These are phyloP conservation scores for Hypoxylon lienhwacheense DNA, from an alignment of 495 filamentous ascomycete genomes.

Conservation along the genomic window DNA sequence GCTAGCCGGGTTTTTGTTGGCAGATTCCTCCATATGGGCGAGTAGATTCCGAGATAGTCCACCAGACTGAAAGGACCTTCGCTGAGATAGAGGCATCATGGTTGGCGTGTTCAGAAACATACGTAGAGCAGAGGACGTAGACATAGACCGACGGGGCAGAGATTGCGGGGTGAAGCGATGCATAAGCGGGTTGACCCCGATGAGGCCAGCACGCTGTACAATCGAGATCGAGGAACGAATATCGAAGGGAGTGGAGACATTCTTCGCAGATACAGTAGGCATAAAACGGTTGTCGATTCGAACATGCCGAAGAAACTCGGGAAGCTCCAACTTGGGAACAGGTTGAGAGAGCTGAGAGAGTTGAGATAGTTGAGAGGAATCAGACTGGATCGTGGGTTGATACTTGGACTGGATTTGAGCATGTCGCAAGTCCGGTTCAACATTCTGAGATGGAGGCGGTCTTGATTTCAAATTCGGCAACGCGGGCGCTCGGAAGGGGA, in stretches of 20 bases:
- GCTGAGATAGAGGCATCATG: slow-evolving; percentile 30
- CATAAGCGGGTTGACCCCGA: slow-evolving; percentile 35
- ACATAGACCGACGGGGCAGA: slow-evolving; percentile 30
- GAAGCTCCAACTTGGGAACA: slow-evolving; percentile 37
- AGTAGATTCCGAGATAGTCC: slow-evolving; percentile 52
- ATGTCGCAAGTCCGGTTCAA: slow-evolving; percentile 16
- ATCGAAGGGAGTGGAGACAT: slow-evolving; percentile 35
- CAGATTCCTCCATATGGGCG: slow-evolving; percentile 71
- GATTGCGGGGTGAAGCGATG: slow-evolving; percentile 25
- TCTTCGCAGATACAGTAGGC: slow-evolving; percentile 16
- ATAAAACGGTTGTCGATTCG: slow-evolving; percentile 25
- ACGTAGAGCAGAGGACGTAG: slow-evolving; percentile 30
- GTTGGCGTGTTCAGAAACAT: slow-evolving; percentile 23
- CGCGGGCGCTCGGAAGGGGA: slow-evolving; percentile 45
- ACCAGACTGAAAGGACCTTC: slow-evolving; percentile 45
- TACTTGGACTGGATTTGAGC: slow-evolving; percentile 11
- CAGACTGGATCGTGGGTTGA: too few species aligned
- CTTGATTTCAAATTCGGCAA: slow-evolving; percentile 13
- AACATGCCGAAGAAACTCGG: slow-evolving; percentile 46
- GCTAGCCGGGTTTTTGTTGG: slow-evolving; percentile 87
- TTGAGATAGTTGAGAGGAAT: too few species aligned
- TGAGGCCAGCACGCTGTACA: slow-evolving; percentile 32
- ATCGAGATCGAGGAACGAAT: slow-evolving; percentile 39
- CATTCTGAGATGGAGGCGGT: slow-evolving; percentile 8
- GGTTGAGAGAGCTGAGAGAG: background rate